A percentile compares a stretch with the other conserved stretches of the same genome.
These are phyloP conservation scores for Plasmodium adleri DNA, from an alignment of 169 alveolate species.

Conservation along the genomic window DNA sequence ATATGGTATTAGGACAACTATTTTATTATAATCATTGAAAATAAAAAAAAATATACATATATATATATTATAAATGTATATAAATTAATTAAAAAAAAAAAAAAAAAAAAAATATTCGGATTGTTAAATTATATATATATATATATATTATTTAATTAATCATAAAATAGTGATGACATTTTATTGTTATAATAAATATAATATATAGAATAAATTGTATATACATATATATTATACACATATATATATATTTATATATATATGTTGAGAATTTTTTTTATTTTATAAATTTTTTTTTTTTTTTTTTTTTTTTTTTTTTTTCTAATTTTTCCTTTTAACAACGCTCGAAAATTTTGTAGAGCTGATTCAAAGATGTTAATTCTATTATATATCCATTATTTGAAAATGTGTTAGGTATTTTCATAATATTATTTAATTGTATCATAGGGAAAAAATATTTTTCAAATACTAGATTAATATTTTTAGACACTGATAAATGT, in stretches of 20 bases:
- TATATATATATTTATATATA: background rate
- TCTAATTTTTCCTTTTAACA: background rate
- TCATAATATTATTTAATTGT: constrained; percentile 49
- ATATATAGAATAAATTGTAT: too few relatives aligned
- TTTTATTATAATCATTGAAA: too few relatives aligned
- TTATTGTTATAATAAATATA: too few relatives aligned
- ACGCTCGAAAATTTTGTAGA: constrained; percentile 79
- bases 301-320: background rate
- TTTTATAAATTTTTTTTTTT: background rate
- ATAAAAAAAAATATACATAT: too few relatives aligned
- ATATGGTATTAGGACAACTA: too few relatives aligned
- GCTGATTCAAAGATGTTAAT: constrained; percentile 77
- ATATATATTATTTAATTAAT: too few relatives aligned
- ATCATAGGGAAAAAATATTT: constrained; percentile 72
- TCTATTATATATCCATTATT: constrained; percentile 73
- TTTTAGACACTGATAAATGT: constrained; percentile 57
- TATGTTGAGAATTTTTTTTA: background rate
- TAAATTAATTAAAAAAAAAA: too few relatives aligned
- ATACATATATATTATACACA: too few relatives aligned
- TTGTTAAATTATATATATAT: too few relatives aligned
- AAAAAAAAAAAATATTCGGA: too few relatives aligned
- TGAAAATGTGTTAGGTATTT: constrained; percentile 45
- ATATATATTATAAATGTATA: too few relatives aligned
- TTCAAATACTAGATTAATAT: constrained; percentile 66
- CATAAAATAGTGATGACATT: too few relatives aligned